These are phyloP conservation scores for Paramecium octaurelia DNA, from an alignment of 73 alveolate species.

Conservation along the genomic window DNA sequence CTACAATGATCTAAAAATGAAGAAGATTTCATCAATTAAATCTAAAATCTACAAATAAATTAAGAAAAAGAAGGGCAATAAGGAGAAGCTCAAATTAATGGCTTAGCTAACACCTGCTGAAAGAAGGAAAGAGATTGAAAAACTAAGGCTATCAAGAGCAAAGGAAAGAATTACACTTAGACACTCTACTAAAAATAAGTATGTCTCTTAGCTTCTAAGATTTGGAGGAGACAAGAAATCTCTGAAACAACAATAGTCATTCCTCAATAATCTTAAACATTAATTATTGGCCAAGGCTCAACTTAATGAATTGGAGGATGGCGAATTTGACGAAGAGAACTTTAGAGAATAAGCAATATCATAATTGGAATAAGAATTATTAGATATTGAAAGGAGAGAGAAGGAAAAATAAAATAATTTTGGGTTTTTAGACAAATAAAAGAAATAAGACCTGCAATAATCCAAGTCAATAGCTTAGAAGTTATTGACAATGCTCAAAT, in stretches of 20 bases:
- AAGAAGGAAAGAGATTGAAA: constrained; percentile 34
- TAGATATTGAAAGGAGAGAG: constrained; percentile 6
- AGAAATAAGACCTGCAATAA: neutral
- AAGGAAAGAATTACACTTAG: constrained; percentile 34
- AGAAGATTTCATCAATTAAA: neutral
- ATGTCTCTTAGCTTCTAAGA: neutral
- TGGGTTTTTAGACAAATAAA: constrained; percentile 19
- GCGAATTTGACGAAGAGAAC: constrained; percentile 30
- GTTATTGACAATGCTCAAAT: neutral
- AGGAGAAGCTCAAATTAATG: constrained; percentile 16
- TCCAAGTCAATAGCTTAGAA: constrained; percentile 28
- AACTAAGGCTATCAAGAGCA: neutral
- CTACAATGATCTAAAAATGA: neutral
- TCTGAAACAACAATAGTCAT: neutral
- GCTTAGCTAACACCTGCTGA: constrained; percentile 39
- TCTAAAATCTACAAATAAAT: neutral
- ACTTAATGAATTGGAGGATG: constrained; percentile 34
- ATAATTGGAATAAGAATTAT: neutral
- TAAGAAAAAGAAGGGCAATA: neutral
- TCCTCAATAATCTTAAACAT: neutral
- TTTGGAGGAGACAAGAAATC: constrained; percentile 44
- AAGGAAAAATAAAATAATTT: neutral
- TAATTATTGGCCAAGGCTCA: neutral
- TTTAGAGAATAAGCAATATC: constrained; percentile 10
- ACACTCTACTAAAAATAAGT: constrained; percentile 40